Percentiles rank a stretch among this genome's conserved stretches.
These are phyloP conservation scores for Boechera divaricarpa DNA, from an alignment of 345 rosid species.

Conservation along the genomic window DNA sequence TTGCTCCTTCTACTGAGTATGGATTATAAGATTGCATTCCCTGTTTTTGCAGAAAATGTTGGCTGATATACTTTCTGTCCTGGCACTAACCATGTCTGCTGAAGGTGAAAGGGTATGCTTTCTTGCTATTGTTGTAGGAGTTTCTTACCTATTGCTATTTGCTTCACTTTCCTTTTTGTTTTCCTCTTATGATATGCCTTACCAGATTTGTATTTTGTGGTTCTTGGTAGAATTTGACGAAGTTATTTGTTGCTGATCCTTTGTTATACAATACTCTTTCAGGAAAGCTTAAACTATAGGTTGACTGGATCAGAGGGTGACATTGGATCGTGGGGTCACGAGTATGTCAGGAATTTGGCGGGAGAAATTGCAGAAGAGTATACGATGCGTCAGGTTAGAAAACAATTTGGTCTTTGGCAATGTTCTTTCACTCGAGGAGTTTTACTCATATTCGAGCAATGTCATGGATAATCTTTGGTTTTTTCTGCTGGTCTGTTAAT, in stretches of 20 bases:
- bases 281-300: conserved; percentile 94
- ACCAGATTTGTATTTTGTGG: conserved; percentile 17
- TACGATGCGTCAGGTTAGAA: conserved; percentile 71
- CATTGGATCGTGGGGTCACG: conserved; percentile 98
- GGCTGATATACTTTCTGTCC: conserved; percentile 89
- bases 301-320: conserved; percentile 88
- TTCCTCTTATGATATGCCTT: not conserved
- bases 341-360: conserved; percentile 95
- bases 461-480: conserved; percentile 20
- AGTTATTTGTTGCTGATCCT: conserved; percentile 19
- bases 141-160: conserved; percentile 5
- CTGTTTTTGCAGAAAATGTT: conserved; percentile 69
- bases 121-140: conserved; percentile 2
- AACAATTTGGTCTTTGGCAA: conserved; percentile 28
- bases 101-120: conserved; percentile 89
- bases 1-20: conserved; percentile 15
- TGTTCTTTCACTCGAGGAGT: conserved; percentile 2
- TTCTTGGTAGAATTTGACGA: conserved; percentile 10
- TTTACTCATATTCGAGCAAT: not conserved
- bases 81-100: conserved; percentile 96
- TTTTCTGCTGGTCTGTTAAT: conserved; percentile 9
- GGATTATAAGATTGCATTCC: conserved; percentile 16
- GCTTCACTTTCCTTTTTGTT: conserved; percentile 8
- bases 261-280: conserved; percentile 37
- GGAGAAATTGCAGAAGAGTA: conserved; percentile 89